Percentiles rank a stretch among this genome's conserved stretches.
Conservation (phyloP, 2,329 filamentous ascomycete genomes). For the Colletotrichum tamarilloi region DNA sequence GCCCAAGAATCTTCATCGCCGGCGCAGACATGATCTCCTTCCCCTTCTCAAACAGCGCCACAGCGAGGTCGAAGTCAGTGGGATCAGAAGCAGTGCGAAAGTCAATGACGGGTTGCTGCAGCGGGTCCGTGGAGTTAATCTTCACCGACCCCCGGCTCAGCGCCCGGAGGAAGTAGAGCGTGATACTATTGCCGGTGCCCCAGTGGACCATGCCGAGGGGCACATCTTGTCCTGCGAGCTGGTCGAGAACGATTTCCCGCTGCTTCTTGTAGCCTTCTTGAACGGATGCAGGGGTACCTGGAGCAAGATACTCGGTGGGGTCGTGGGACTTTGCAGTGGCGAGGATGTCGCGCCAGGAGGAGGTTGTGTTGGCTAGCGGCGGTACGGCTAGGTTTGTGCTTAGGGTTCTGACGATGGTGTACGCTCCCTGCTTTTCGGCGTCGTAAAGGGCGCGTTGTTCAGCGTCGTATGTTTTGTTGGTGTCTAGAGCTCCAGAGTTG, state of each 20-base stretch:
- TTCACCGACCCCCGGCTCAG: slow-evolving; percentile 52
- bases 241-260: slow-evolving; percentile 43
- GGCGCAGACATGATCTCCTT: slow-evolving; percentile 43
- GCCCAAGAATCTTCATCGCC: slow-evolving; percentile 42
- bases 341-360: slow-evolving; percentile 41
- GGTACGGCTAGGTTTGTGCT: slow-evolving; percentile 46
- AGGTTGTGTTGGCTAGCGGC: slow-evolving; percentile 47
- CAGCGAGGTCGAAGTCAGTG: slow-evolving; percentile 46
- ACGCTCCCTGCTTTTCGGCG: slow-evolving; percentile 42
- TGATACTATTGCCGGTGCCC: slow-evolving; percentile 42
- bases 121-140: slow-evolving; percentile 48
- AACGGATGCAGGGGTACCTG: slow-evolving; percentile 45
- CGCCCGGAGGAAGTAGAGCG: slow-evolving; percentile 50
- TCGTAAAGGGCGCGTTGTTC: slow-evolving; percentile 47
- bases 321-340: slow-evolving; percentile 43
- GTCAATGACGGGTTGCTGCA: slow-evolving; percentile 49
- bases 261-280: slow-evolving; percentile 50
- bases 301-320: slow-evolving; percentile 44
- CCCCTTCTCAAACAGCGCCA: slow-evolving; percentile 47
- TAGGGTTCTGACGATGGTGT: slow-evolving; percentile 43
- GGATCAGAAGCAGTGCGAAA: slow-evolving; percentile 53
- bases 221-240: slow-evolving; percentile 42
- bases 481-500: slow-evolving; percentile 42
- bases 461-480: slow-evolving; percentile 47
- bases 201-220: slow-evolving; percentile 45